These are phyloP conservation scores for Cystobasidiaceae sp. DNA, from an alignment of 1,284 basidiomycete species.

Conservation along the genomic window DNA sequence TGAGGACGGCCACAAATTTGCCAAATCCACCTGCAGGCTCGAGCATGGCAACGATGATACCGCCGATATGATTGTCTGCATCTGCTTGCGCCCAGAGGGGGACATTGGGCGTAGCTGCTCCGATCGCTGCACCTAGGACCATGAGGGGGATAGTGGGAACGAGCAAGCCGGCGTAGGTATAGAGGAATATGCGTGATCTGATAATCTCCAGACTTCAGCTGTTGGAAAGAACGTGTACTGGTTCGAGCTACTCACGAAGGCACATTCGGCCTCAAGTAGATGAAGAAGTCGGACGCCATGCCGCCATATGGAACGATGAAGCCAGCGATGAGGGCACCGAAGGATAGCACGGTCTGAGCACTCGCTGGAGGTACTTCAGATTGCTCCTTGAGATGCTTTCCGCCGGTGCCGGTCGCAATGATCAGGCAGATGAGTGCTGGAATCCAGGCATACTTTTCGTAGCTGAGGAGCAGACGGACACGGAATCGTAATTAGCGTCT, in stretches of 20 bases:
- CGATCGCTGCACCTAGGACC: slow-evolving; percentile 47
- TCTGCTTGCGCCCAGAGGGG: slow-evolving; percentile 42
- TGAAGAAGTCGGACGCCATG: slow-evolving; percentile 44
- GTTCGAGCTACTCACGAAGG: slow-evolving; percentile 25
- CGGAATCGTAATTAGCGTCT: no score
- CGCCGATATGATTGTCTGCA: slow-evolving; percentile 51
- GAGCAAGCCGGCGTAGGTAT: slow-evolving; percentile 38
- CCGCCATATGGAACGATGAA: slow-evolving; percentile 44
- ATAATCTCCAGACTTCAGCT: not conserved
- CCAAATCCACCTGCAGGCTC: slow-evolving; percentile 56
- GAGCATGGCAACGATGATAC: slow-evolving; percentile 69
- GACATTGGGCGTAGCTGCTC: slow-evolving; percentile 41
- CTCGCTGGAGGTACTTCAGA: slow-evolving; percentile 38
- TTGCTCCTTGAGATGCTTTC: slow-evolving; percentile 40
- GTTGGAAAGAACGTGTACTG: not conserved
- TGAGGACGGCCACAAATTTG: slow-evolving; percentile 37
- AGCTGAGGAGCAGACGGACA: not conserved
- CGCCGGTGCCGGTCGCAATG: slow-evolving; percentile 45
- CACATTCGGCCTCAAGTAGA: slow-evolving; percentile 44
- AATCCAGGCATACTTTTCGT: slow-evolving; percentile 44
- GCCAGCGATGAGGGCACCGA: slow-evolving; percentile 45
- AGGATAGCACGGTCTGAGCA: slow-evolving; percentile 42
- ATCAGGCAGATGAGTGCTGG: slow-evolving; percentile 46
- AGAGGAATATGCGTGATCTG: slow-evolving; percentile 31
- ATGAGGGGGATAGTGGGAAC: slow-evolving; percentile 42